Evolutionary conservation across 1,139 yeast genomes (phyloP).

Genomic region (Hanseniaspora uvarum): DNA sequence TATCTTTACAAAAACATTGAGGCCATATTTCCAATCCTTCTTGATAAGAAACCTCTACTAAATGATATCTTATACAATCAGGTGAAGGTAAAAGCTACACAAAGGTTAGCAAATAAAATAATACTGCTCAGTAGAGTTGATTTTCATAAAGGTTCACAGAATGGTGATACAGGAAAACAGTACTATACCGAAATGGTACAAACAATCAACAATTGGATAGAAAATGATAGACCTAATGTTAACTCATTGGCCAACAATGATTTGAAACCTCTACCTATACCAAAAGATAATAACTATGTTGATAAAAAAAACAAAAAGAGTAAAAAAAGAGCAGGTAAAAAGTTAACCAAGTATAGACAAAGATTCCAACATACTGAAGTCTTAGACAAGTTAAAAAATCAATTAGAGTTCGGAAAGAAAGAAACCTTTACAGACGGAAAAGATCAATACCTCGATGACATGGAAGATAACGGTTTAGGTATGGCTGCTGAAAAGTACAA

Average conservation of each 20-base stretch:
- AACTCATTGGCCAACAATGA: conserved; percentile 60
- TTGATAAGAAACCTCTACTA: conserved; percentile 30
- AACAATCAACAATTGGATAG: conserved; percentile 59
- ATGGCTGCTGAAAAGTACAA: conserved; percentile 37
- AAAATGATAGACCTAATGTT: conserved; percentile 24
- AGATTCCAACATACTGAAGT: conserved; percentile 68
- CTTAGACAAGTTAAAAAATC: conserved; percentile 50
- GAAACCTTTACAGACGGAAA: conserved; percentile 37
- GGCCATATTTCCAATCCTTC: conserved; percentile 32
- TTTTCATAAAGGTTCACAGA: conserved; percentile 31
- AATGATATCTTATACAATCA: conserved; percentile 34
- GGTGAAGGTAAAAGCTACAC: conserved; percentile 53
- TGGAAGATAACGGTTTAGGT: conserved; percentile 73
- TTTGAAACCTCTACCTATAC: conserved; percentile 72
- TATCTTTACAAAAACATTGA: conserved; percentile 31
- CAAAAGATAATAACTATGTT: conserved; percentile 49
- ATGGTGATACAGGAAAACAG: conserved; percentile 49
- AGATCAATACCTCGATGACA: conserved; percentile 41
- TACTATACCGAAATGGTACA: conserved; percentile 51
- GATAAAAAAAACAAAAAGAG: conserved; percentile 37
- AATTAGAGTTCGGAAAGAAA: conserved; percentile 68
- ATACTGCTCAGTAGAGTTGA: conserved; percentile 81
- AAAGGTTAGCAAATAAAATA: conserved; percentile 71
- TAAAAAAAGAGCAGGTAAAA: conserved; percentile 68
- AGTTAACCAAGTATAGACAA: conserved; percentile 70